A percentile compares a stretch with the other conserved stretches of the same genome.
Evolutionary conservation across 208 protist genomes (phyloP).

Genomic region (Tritrichomonas foetus): DNA sequence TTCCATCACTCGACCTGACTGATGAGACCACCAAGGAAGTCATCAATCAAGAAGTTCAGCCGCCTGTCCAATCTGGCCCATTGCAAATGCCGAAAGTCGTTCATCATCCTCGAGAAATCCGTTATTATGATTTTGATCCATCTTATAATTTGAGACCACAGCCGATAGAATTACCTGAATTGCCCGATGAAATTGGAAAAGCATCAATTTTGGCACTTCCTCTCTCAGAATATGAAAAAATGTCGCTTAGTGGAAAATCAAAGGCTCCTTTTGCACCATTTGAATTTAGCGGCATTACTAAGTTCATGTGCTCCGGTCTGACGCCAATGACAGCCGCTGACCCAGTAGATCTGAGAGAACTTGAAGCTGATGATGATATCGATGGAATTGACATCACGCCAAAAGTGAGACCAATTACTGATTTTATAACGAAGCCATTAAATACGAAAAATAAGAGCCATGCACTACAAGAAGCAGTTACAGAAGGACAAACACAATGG

Average conservation of each 20-base stretch:
- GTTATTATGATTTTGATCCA: not conserved
- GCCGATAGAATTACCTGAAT: not conserved
- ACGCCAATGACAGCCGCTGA: not conserved
- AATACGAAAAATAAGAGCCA: not conserved
- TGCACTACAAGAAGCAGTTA: not conserved
- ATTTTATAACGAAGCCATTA: constrained; percentile 35
- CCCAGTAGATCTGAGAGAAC: not conserved
- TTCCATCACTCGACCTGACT: too few species aligned
- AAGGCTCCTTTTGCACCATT: not conserved
- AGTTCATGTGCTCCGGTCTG: not conserved
- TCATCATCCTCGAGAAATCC: not conserved
- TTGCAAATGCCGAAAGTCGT: not conserved
- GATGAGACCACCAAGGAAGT: not conserved
- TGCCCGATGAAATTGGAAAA: not conserved
- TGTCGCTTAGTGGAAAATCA: not conserved
- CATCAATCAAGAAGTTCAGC: not conserved
- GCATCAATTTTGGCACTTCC: not conserved
- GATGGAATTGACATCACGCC: not conserved
- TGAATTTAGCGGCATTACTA: not conserved
- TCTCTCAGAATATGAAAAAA: not conserved
- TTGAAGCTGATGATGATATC: constrained; percentile 16
- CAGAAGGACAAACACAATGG: not conserved
- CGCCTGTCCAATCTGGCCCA: not conserved
- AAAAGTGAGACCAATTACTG: not conserved
- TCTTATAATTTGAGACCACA: not conserved